Percentiles rank a stretch among this genome's conserved stretches.
Conservation (phyloP, 192 early-diverging fungal species). For the Gorgonomyces haynaldii region DNA sequence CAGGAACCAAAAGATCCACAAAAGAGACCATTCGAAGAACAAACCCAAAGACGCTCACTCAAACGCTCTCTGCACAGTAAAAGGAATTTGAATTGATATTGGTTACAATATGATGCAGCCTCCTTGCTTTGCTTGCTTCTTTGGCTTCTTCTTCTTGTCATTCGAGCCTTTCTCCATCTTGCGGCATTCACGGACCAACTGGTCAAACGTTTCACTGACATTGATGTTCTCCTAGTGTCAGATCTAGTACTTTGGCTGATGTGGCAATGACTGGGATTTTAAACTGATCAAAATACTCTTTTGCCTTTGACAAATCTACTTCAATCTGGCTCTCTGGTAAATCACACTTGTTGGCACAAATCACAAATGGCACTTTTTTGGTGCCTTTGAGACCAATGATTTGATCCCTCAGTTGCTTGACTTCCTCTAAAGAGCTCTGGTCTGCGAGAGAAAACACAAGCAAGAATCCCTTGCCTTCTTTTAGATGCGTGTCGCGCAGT, state of each 20-base stretch:
- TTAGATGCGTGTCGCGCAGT: slow-evolving; percentile 43
- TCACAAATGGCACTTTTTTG: slow-evolving; percentile 39
- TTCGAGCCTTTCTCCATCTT: slow-evolving; percentile 14
- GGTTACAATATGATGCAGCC: slow-evolving; percentile 11
- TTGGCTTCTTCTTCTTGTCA: not conserved
- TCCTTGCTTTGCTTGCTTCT: not conserved
- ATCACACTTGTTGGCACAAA: slow-evolving; percentile 52
- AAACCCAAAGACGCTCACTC: too few species aligned
- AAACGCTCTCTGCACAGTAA: too few species aligned
- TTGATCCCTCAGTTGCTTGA: slow-evolving; percentile 45
- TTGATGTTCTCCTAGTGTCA: slow-evolving; percentile 37
- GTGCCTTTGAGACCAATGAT: slow-evolving; percentile 46
- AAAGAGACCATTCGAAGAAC: too few species aligned
- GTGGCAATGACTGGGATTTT: slow-evolving; percentile 42
- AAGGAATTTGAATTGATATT: not conserved
- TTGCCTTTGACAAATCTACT: slow-evolving; percentile 25
- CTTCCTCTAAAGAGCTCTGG: slow-evolving; percentile 36
- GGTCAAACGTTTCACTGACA: slow-evolving; percentile 40
- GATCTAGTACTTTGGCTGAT: slow-evolving; percentile 38
- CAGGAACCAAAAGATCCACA: too few species aligned
- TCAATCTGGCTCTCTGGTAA: slow-evolving; percentile 33
- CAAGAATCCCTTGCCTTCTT: slow-evolving; percentile 44
- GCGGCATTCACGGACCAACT: slow-evolving; percentile 42
- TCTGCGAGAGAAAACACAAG: slow-evolving; percentile 47
- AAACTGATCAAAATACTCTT: slow-evolving; percentile 18